phyloP scores from a whole-genome alignment of 345 rosid genomes.

The Nephelium lappaceum region DNA sequence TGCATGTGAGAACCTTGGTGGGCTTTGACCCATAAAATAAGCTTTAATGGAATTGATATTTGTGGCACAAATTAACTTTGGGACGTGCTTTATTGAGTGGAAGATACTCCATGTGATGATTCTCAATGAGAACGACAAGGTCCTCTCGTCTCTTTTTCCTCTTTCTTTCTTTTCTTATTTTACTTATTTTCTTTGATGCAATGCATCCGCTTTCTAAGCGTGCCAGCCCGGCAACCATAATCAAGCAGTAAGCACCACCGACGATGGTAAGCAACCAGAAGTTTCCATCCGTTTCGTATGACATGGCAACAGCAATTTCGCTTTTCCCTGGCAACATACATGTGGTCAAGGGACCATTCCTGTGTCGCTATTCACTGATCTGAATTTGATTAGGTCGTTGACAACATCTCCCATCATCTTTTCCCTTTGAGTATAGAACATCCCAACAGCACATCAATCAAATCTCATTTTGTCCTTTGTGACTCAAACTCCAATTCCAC shows the following conservation, averaged over 20 bases:
- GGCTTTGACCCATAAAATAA: conserved; percentile 40
- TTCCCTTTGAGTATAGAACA: too few relatives aligned
- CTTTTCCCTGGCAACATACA: not conserved
- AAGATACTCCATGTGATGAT: conserved; percentile 26
- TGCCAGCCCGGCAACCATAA: not conserved
- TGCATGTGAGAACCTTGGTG: conserved; percentile 31
- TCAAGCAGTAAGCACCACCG: conserved; percentile 14
- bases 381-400: too few relatives aligned
- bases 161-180: not conserved
- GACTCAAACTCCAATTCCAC: too few relatives aligned
- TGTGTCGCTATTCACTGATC: too few relatives aligned
- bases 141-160: not conserved
- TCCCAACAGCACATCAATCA: not conserved
- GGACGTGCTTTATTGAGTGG: conserved; percentile 19
- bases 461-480: not conserved
- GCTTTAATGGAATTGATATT: not conserved
- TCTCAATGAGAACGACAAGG: conserved; percentile 8
- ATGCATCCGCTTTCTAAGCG: not conserved
- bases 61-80: conserved; percentile 26
- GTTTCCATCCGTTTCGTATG: conserved; percentile 11
- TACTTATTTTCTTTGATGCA: not conserved
- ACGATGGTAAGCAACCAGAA: conserved; percentile 2
- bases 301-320: not conserved
- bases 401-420: too few relatives aligned
- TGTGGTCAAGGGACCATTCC: too few relatives aligned